A percentile compares a stretch with the other conserved stretches of the same genome.
Evolutionary conservation across 2,329 filamentous ascomycete genomes (phyloP).

Genomic region (Lecanosticta acicola): DNA sequence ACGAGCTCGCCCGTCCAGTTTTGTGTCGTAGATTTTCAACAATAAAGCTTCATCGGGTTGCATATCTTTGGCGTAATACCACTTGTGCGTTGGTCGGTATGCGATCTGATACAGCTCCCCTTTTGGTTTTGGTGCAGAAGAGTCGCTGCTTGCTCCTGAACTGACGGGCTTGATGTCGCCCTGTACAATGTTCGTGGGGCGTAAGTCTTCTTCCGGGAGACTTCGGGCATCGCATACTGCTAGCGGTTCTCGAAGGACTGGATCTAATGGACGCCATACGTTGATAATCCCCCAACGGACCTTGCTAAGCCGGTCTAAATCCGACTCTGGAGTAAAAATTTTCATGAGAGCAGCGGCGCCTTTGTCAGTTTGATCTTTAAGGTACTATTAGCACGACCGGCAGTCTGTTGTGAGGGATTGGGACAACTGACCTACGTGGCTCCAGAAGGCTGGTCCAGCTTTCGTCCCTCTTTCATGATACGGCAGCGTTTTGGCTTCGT

Average conservation of each 20-base stretch:
- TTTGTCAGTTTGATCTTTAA: too few species aligned
- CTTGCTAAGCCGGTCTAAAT: too few species aligned
- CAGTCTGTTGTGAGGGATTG: not conserved
- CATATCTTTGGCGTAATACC: not conserved
- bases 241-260: constrained; percentile 16
- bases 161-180: not conserved
- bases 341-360: too few species aligned
- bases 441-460: too few species aligned
- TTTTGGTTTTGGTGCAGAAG: not conserved
- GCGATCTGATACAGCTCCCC: not conserved
- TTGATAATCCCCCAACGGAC: constrained; percentile 47
- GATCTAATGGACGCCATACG: constrained; percentile 34
- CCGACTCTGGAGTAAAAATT: too few species aligned
- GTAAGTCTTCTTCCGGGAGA: not conserved
- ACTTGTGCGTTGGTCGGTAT: not conserved
- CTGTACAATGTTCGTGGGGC: not conserved
- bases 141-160: too few species aligned
- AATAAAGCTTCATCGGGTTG: not conserved
- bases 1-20: not conserved
- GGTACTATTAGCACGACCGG: too few species aligned
- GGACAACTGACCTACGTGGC: too few species aligned
- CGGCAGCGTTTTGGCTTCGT: too few species aligned
- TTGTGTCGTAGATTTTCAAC: not conserved
- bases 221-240: constrained; percentile 11
- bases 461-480: too few species aligned